Evolutionary conservation across 371 early-diverging fungal genomes (phyloP), one percentile per base, ranked within the genome.

Genomic region (Circinella minor): DNA sequence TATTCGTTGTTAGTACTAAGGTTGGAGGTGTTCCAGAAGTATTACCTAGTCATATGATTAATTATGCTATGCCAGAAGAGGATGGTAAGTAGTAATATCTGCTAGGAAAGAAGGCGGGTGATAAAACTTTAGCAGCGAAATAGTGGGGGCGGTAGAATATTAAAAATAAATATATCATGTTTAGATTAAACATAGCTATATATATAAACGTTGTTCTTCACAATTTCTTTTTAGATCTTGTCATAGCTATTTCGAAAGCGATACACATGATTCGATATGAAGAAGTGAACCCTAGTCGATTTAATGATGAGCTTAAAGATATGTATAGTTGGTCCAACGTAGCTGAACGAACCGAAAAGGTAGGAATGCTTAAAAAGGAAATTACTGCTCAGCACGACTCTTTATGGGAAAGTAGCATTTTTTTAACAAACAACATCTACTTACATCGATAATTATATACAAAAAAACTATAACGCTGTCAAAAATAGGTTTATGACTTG

Each of bases 11-110:
- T 3, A 95, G 94, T 73, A 99, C 99, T 1, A 93, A 94, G 77
- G 99, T 99, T 5, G 99, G 99, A 55, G 99, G 99, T 4, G 94
- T 99, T 1, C 96, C 97, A 27, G 99, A 99, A 81, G 98, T 99
- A 1, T 82, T 99, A 48, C 99, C 99, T 0, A 83, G 89, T 47
- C 90, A 97, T 71, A 96, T 99, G 96, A 92, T 99, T n/a, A 85
- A 91, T 37, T 96, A 99, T 86, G 92, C 95, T 1, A 86, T 90
- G 54, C 96, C 99, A 7, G 95, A 96, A 62, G 94, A 93, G 72
- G 92, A 97, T 75, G 95, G 94, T 91, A 85, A 65, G 66, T 57
- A 38, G 43, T n/a, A 51, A 15, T 17, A 51, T 51, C 4, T 51
- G 8, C 15, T 4, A 51, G 14, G 51, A 51, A 13, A 51, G 51